phyloP scores from a whole-genome alignment of 139 green algal species.

The Volvox africanus region DNA sequence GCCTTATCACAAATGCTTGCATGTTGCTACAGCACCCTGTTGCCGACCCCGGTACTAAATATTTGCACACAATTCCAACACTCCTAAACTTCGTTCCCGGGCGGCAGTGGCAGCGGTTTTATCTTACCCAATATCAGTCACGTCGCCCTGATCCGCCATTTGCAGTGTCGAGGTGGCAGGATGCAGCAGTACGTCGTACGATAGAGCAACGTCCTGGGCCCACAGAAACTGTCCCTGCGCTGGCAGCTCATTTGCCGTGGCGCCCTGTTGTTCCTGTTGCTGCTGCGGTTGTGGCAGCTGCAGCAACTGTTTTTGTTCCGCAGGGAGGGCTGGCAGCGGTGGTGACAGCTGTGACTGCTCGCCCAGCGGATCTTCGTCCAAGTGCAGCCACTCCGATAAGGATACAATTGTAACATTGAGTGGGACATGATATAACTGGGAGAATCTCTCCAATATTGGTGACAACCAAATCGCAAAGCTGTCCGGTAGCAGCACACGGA shows the following conservation, averaged over 20 bases:
- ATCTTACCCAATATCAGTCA: constrained; percentile 14
- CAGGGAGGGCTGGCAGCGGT: not conserved
- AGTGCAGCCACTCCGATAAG: not conserved
- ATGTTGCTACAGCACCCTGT: too few species aligned
- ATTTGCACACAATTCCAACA: too few species aligned
- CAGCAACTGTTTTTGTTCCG: not conserved
- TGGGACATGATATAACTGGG: not conserved
- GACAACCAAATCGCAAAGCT: not conserved
- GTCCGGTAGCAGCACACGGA: constrained; percentile 16
- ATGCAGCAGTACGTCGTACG: constrained; percentile 26
- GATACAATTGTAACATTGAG: not conserved
- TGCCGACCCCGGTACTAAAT: too few species aligned
- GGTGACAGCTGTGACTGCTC: not conserved
- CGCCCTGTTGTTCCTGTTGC: not conserved
- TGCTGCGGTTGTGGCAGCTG: not conserved
- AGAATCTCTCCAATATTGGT: not conserved
- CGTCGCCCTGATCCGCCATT: not conserved
- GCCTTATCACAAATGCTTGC: too few species aligned
- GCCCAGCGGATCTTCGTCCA: not conserved
- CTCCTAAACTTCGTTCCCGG: too few species aligned
- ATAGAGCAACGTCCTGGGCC: not conserved
- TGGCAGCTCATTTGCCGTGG: not conserved
- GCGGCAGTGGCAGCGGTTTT: not conserved
- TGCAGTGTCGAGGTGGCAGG: not conserved
- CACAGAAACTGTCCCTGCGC: not conserved